A percentile compares a stretch with the other conserved stretches of the same genome.
phyloP scores from a whole-genome alignment of 2,329 filamentous ascomycete species.

The Aphanocladium album region DNA sequence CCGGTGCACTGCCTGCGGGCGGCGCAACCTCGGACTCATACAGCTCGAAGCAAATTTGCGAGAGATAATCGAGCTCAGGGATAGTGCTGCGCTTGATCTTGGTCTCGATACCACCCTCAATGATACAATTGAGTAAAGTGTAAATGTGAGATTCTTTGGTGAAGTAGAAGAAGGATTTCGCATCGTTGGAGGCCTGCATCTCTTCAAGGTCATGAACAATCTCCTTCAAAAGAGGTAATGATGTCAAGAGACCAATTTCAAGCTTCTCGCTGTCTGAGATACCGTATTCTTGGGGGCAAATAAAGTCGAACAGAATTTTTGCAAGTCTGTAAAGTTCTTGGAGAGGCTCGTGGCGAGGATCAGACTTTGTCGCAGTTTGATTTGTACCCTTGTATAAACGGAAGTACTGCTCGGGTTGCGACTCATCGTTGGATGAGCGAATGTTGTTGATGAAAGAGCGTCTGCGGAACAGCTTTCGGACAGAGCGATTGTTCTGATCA shows the following conservation, averaged over 20 bases:
- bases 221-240: constrained; percentile 87
- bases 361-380: constrained; percentile 65
- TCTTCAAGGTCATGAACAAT: constrained; percentile 97
- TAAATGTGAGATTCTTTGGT: constrained; percentile 99
- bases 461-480: constrained; percentile 50
- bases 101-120: constrained; percentile 93
- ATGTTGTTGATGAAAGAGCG: constrained; percentile 55
- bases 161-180: constrained; percentile 97
- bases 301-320: constrained; percentile 96
- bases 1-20: constrained; percentile 30
- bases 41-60: constrained; percentile 95
- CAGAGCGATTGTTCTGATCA: constrained; percentile 33
- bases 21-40: constrained; percentile 85
- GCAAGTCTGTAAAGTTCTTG: constrained; percentile 89
- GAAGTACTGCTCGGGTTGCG: constrained; percentile 72
- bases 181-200: constrained; percentile 89
- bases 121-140: constrained; percentile 93
- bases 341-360: constrained; percentile 79
- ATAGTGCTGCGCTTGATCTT: constrained; percentile 96
- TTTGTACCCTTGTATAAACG: constrained; percentile 77
- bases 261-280: constrained; percentile 94
- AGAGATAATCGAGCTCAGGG: constrained; percentile 94
- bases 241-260: constrained; percentile 95
- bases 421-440: constrained; percentile 47
- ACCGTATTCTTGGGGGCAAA: constrained; percentile 96